Evolutionary conservation across 805 yeast species (phyloP).

Genomic region (Limtongia smithiae): DNA sequence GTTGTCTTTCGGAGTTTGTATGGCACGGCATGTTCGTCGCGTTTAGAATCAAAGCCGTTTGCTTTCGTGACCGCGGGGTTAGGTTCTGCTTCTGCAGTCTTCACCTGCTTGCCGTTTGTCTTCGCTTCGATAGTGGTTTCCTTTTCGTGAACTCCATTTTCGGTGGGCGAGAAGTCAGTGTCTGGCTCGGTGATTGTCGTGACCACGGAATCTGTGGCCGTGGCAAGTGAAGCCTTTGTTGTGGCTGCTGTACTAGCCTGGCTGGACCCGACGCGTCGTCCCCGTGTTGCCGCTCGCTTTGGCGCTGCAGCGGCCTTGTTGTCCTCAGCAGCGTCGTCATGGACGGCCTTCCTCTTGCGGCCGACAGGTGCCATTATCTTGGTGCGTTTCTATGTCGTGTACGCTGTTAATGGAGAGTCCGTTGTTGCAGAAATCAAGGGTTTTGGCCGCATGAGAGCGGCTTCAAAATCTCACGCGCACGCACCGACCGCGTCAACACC

Average conservation of each 20-base stretch:
- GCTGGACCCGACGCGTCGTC: constrained; percentile 1
- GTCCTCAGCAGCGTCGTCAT: constrained; percentile 2
- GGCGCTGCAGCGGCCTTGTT: constrained; percentile 1
- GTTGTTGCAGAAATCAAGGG: no score
- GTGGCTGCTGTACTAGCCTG: constrained; percentile 3
- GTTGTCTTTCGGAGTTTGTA: constrained; percentile 18
- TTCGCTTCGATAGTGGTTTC: constrained; percentile 12
- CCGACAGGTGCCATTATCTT: constrained; percentile 13
- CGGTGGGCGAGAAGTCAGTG: neutral
- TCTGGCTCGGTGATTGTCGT: constrained; percentile 22
- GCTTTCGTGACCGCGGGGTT: neutral
- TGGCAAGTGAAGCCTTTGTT: neutral
- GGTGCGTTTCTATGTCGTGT: no score
- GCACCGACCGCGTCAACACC: no score
- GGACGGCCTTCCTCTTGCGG: constrained; percentile 14
- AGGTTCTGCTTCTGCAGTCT: neutral
- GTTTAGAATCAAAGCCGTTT: neutral
- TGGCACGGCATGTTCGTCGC: neutral
- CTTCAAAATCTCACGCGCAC: no score
- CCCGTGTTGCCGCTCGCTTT: neutral
- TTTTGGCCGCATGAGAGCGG: no score
- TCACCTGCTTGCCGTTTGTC: neutral
- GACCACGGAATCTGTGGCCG: constrained; percentile 3
- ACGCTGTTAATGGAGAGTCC: no score
- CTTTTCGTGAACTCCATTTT: neutral